Evolutionary conservation across 2,329 filamentous ascomycete species (phyloP).

Genomic region (Aspergillus sp.): DNA sequence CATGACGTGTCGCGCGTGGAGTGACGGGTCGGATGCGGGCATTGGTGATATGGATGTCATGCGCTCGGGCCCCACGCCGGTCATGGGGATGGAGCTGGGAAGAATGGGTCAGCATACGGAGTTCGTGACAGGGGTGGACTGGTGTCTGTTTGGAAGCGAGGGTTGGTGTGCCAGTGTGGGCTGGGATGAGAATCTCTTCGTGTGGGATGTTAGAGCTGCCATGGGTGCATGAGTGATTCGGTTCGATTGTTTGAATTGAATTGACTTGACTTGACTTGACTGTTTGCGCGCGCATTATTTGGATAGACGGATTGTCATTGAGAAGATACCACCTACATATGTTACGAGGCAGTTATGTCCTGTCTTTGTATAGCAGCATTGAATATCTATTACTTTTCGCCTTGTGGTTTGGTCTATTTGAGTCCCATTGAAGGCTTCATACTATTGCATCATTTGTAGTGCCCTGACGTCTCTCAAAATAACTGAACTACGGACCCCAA

Average conservation of each 20-base stretch:
- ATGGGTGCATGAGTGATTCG: conserved; percentile 36
- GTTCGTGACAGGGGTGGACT: conserved; percentile 92
- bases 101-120: conserved; percentile 90
- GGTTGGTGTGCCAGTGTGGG: conserved; percentile 92
- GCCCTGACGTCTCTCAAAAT: background rate
- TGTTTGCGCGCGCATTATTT: conserved; percentile 4
- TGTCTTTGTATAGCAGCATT: background rate
- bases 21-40: conserved; percentile 54
- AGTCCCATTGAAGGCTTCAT: background rate
- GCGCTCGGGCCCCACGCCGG: conserved; percentile 32
- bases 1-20: conserved; percentile 95
- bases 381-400: background rate
- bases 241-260: too few relatives aligned
- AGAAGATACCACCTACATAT: background rate
- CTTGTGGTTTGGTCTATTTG: background rate
- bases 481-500: too few relatives aligned
- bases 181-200: conserved; percentile 84
- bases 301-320: conserved; percentile 10
- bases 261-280: too few relatives aligned
- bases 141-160: conserved; percentile 91
- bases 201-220: conserved; percentile 77
- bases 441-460: background rate
- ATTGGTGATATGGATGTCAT: conserved; percentile 31
- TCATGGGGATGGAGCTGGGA: conserved; percentile 63
- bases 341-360: background rate